These are phyloP conservation scores for Phalaenopsis equestris DNA, from an alignment of 106 monocot species.

Conservation along the genomic window DNA sequence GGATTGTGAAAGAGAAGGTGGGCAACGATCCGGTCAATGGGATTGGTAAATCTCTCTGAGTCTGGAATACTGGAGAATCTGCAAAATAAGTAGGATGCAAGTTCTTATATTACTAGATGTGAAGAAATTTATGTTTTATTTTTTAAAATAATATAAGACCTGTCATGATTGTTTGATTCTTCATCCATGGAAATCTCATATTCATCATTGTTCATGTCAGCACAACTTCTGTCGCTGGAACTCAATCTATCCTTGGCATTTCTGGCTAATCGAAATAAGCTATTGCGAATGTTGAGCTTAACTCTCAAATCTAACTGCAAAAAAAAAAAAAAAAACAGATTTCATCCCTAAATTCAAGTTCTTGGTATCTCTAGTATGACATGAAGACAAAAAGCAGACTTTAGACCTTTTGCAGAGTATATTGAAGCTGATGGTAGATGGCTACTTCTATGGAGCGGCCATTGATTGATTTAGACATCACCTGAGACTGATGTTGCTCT, in stretches of 20 bases:
- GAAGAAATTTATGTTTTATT: background rate
- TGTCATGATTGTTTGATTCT: conserved; percentile 17
- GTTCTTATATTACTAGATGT: background rate
- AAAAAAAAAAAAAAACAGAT: background rate
- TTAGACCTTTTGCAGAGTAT: conserved; percentile 59
- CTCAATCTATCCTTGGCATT: conserved; percentile 52
- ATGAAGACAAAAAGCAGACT: background rate
- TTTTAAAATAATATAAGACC: conserved; percentile 17
- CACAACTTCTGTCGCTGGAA: conserved; percentile 34
- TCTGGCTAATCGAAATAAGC: conserved; percentile 53
- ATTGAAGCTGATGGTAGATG: conserved; percentile 59
- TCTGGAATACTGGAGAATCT: conserved; percentile 26
- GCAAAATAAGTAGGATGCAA: conserved; percentile 2
- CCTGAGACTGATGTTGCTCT: conserved; percentile 26
- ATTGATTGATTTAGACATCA: conserved; percentile 21
- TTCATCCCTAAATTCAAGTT: background rate
- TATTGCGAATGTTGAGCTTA: conserved; percentile 51
- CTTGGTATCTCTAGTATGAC: background rate
- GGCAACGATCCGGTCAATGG: conserved; percentile 63
- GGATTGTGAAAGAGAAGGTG: conserved; percentile 58
- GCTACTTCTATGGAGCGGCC: conserved; percentile 41
- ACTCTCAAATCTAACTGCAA: conserved; percentile 58
- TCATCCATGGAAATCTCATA: conserved; percentile 25
- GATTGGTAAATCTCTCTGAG: conserved; percentile 62
- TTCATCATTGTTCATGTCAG: conserved; percentile 36